Evolutionary conservation across 1,139 yeast species (phyloP).

Genomic region (Sugiyamaella grinbergsii): DNA sequence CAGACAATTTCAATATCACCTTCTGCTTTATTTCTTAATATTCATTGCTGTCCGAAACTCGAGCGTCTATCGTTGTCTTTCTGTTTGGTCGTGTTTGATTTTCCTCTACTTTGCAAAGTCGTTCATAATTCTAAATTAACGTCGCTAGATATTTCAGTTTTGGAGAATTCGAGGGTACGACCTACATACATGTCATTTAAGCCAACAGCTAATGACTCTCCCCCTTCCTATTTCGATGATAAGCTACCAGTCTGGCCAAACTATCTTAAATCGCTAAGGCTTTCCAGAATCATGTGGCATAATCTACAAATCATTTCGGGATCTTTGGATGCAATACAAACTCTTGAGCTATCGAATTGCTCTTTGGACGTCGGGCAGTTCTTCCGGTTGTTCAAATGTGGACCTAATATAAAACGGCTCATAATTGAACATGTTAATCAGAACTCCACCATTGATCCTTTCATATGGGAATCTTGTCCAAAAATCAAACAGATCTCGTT

Average conservation of each 20-base stretch:
- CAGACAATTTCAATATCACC: no score
- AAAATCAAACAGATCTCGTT: slow-evolving; percentile 2
- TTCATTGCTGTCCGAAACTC: background rate
- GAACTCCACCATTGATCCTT: background rate
- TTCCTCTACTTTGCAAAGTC: background rate
- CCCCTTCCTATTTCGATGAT: background rate
- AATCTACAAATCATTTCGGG: background rate
- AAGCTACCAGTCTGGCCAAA: slow-evolving; percentile 4
- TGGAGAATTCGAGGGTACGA: background rate
- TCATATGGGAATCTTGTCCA: background rate
- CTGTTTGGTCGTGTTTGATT: background rate
- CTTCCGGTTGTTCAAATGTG: background rate
- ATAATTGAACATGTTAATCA: background rate
- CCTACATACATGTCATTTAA: background rate
- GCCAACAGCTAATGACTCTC: background rate
- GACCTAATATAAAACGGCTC: background rate
- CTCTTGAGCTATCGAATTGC: background rate
- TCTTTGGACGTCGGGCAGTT: background rate
- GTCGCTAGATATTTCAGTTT: background rate
- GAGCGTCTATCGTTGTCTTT: background rate
- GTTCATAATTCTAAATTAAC: background rate
- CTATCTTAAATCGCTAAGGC: background rate
- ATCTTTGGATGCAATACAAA: background rate
- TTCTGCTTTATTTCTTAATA: background rate
- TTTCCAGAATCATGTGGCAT: background rate